A percentile compares a stretch with the other conserved stretches of the same genome.
These are phyloP conservation scores for Termitomyces sp. DNA, from an alignment of 768 basidiomycete genomes.

Conservation along the genomic window DNA sequence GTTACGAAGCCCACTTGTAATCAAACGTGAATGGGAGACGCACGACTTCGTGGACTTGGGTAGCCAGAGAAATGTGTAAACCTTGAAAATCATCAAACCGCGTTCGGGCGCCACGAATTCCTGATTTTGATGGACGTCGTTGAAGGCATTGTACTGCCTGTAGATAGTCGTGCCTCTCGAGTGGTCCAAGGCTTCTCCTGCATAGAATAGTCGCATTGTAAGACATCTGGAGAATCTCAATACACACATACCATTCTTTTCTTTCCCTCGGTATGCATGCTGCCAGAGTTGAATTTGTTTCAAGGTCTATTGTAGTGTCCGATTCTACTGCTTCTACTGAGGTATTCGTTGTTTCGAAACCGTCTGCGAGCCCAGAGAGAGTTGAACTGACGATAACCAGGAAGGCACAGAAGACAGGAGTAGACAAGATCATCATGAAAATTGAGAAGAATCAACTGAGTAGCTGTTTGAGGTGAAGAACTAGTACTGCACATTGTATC, in stretches of 20 bases:
- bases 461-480: background rate
- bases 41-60: slow-evolving; percentile 3
- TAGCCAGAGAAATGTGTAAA: background rate
- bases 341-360: background rate
- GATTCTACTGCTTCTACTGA: too few species aligned
- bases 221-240: background rate
- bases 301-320: background rate
- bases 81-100: slow-evolving; percentile 12
- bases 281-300: background rate
- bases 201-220: background rate
- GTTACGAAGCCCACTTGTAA: too few species aligned
- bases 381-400: background rate
- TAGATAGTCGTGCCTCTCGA: background rate
- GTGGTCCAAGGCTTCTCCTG: slow-evolving; percentile 1
- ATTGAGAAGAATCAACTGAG: too few species aligned
- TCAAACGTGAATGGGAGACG: too few species aligned
- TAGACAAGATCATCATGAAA: background rate
- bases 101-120: background rate
- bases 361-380: background rate
- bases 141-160: slow-evolving; percentile 7
- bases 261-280: background rate
- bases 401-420: background rate
- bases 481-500: background rate
- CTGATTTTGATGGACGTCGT: background rate
- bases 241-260: background rate